phyloP scores from a whole-genome alignment of 306 rosid genomes.

The Vigna angularis region DNA sequence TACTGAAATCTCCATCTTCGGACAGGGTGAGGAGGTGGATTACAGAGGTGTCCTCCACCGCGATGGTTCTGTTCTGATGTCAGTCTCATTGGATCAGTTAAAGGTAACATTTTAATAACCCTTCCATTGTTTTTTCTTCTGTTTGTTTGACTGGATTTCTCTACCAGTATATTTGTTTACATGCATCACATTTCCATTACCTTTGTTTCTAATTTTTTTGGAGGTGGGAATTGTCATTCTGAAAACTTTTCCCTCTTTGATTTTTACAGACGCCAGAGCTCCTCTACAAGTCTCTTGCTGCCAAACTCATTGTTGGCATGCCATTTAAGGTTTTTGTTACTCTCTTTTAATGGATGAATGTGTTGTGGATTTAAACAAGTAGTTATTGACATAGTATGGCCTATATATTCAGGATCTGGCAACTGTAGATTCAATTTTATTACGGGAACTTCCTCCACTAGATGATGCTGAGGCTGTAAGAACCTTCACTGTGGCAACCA shows the following conservation, averaged over 20 bases:
- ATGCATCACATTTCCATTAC: not conserved
- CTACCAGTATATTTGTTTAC: constrained; percentile 22
- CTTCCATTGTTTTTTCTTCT: constrained; percentile 34
- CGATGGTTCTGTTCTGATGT: constrained; percentile 97
- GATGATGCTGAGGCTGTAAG: constrained; percentile 85
- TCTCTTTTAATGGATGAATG: constrained; percentile 37
- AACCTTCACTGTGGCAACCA: constrained; percentile 42
- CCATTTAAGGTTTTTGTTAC: constrained; percentile 82
- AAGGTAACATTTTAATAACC: constrained; percentile 60
- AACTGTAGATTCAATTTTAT: constrained; percentile 89
- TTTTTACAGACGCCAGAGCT: constrained; percentile 78
- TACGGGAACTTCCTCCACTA: constrained; percentile 87
- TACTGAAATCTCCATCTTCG: constrained; percentile 34
- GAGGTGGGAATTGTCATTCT: constrained; percentile 15
- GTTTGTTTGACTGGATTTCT: constrained; percentile 21
- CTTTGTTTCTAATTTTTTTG: not conserved
- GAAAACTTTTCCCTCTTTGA: constrained; percentile 22
- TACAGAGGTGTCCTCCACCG: constrained; percentile 94
- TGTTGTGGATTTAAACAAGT: constrained; percentile 40
- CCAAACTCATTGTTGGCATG: constrained; percentile 94
- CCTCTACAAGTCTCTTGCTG: constrained; percentile 88
- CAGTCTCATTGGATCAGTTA: constrained; percentile 84
- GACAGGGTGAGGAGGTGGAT: constrained; percentile 96
- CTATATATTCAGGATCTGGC: constrained; percentile 85
- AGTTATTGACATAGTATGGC: constrained; percentile 39